Evolutionary conservation across 192 early-diverging fungal species (phyloP).

Genomic region (Gorgonomyces haynaldii): DNA sequence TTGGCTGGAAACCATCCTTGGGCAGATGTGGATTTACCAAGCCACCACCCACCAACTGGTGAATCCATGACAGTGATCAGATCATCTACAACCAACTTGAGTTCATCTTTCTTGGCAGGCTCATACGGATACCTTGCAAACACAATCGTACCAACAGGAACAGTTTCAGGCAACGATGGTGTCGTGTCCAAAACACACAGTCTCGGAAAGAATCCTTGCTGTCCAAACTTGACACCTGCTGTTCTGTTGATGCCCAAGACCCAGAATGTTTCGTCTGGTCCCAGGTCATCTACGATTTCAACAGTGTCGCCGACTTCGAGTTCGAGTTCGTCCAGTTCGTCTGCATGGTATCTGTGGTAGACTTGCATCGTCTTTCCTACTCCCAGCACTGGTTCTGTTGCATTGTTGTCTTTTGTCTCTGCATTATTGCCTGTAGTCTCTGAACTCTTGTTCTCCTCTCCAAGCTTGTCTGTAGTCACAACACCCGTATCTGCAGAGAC

Average conservation of each 20-base stretch:
- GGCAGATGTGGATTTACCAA: too few species aligned
- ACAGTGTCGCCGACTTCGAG: slow-evolving; percentile 33
- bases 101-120: slow-evolving; percentile 37
- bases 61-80: slow-evolving; percentile 33
- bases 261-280: slow-evolving; percentile 22
- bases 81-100: slow-evolving; percentile 28
- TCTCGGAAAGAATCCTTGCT: slow-evolving; percentile 34
- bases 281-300: slow-evolving; percentile 24
- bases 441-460: too few species aligned
- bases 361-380: too few species aligned
- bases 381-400: too few species aligned
- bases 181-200: slow-evolving; percentile 17
- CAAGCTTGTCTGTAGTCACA: too few species aligned
- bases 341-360: slow-evolving; percentile 13
- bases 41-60: slow-evolving; percentile 49
- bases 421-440: too few species aligned
- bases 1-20: slow-evolving; percentile 43
- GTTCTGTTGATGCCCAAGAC: slow-evolving; percentile 34
- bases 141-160: slow-evolving; percentile 36
- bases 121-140: slow-evolving; percentile 15
- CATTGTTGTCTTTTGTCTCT: too few species aligned
- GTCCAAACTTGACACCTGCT: slow-evolving; percentile 31
- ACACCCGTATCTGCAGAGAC: too few species aligned
- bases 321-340: slow-evolving; percentile 26
- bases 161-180: slow-evolving; percentile 14